phyloP scores from a whole-genome alignment of 495 filamentous ascomycete species.

The Tuber microsphaerosporum region DNA sequence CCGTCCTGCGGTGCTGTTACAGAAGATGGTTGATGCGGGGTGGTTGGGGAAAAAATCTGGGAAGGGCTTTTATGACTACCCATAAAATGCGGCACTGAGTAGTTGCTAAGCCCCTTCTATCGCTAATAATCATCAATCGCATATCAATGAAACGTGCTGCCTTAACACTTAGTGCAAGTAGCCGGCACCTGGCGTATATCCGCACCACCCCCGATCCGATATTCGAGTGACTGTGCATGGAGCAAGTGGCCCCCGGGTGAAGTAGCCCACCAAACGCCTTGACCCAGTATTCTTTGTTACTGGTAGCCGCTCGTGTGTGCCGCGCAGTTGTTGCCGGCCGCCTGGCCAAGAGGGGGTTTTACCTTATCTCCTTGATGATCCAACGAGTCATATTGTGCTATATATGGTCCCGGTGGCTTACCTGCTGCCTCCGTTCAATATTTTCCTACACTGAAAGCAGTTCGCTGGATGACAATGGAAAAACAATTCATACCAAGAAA shows the following conservation, averaged over 20 bases:
- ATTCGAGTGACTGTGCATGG: background rate
- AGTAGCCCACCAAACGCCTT: background rate
- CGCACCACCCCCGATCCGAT: background rate
- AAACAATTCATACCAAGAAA: no score
- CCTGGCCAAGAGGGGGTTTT: no score
- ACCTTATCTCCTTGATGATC: no score
- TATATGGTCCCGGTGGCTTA: no score
- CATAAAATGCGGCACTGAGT: background rate
- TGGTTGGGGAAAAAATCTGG: constrained; percentile 97
- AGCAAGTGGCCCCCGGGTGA: background rate
- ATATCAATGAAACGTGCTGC: background rate
- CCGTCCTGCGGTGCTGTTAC: constrained; percentile 71
- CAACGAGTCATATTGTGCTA: no score
- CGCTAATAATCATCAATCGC: background rate
- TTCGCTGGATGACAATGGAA: no score
- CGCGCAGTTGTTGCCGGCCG: no score
- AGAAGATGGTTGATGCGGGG: constrained; percentile 95
- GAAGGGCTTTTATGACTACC: constrained; percentile 90
- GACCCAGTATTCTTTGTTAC: background rate
- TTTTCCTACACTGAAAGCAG: no score
- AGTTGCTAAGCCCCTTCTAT: background rate
- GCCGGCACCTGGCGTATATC: background rate
- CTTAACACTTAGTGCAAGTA: background rate
- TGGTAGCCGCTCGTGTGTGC: no score
- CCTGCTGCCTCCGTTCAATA: no score